Conservation (phyloP, 768 basidiomycete species). For the Amyloporia xantha region DNA sequence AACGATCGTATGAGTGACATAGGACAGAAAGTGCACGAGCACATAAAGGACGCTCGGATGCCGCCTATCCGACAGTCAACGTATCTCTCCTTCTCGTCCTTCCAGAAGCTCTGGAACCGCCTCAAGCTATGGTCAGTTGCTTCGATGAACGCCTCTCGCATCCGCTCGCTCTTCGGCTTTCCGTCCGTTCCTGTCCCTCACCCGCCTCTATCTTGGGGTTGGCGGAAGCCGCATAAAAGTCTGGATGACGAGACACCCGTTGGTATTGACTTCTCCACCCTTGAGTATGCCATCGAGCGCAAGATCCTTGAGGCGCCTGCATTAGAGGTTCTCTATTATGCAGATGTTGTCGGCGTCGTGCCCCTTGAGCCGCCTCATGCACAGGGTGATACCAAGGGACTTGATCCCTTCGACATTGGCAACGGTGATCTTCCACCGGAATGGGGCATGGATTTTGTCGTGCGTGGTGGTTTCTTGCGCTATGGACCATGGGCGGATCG, state of each 20-base stretch:
- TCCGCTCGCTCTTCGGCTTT: neutral
- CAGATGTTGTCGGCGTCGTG: slow-evolving; percentile 76
- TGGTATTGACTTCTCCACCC: slow-evolving; percentile 45
- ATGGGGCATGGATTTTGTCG: slow-evolving; percentile 84
- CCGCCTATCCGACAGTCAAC: slow-evolving; percentile 16
- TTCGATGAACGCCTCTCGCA: neutral
- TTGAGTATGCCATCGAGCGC: slow-evolving; percentile 86
- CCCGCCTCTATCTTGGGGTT: slow-evolving; percentile 17
- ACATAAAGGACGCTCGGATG: slow-evolving; percentile 39
- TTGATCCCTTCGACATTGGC: slow-evolving; percentile 62
- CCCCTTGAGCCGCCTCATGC: slow-evolving; percentile 31
- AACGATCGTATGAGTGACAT: slow-evolving; percentile 56
- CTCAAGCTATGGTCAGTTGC: slow-evolving; percentile 26
- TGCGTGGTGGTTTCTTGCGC: slow-evolving; percentile 67
- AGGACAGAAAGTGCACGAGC: slow-evolving; percentile 56
- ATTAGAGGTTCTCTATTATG: slow-evolving; percentile 82
- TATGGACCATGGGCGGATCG: slow-evolving; percentile 98
- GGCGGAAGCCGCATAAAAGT: slow-evolving; percentile 25
- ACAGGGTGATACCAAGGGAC: slow-evolving; percentile 24
- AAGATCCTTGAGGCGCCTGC: slow-evolving; percentile 72
- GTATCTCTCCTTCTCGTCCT: slow-evolving; percentile 33
- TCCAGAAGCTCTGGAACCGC: slow-evolving; percentile 51
- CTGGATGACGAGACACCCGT: slow-evolving; percentile 49
- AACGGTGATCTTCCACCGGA: slow-evolving; percentile 87
- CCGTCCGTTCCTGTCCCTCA: slow-evolving; percentile 10